These are phyloP conservation scores for Geotrichum cucujoidarum DNA, from an alignment of 1,139 yeast genomes.

Conservation along the genomic window DNA sequence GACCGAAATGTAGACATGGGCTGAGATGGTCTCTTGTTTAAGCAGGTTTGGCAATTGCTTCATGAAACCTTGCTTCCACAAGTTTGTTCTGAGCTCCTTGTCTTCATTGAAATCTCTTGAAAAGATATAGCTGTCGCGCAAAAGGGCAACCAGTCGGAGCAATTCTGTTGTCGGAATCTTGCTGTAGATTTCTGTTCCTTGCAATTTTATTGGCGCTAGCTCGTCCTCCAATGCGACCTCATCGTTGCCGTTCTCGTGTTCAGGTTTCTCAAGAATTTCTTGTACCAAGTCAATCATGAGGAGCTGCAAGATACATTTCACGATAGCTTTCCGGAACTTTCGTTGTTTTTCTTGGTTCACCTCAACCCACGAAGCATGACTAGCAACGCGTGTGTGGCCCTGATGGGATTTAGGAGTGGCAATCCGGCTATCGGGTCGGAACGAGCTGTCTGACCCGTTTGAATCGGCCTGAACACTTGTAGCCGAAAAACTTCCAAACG, in stretches of 20 bases:
- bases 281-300: slow-evolving; percentile 82
- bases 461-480: not conserved
- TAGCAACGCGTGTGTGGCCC: too few species aligned
- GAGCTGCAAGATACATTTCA: slow-evolving; percentile 85
- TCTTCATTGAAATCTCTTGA: slow-evolving; percentile 86
- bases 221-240: not conserved
- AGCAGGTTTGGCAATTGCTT: slow-evolving; percentile 86
- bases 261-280: slow-evolving; percentile 67
- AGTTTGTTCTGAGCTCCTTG: slow-evolving; percentile 73
- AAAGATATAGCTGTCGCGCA: slow-evolving; percentile 70
- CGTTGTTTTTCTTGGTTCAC: slow-evolving; percentile 16
- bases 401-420: slow-evolving; percentile 21
- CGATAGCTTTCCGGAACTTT: slow-evolving; percentile 73
- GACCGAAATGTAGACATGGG: slow-evolving; percentile 79
- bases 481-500: too few species aligned
- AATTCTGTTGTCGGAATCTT: slow-evolving; percentile 63
- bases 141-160: slow-evolving; percentile 52
- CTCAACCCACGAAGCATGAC: slow-evolving; percentile 13
- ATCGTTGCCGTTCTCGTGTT: slow-evolving; percentile 24
- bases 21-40: slow-evolving; percentile 86
- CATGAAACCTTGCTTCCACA: slow-evolving; percentile 90
- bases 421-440: not conserved
- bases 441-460: not conserved
- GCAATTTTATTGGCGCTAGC: not conserved
- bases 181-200: slow-evolving; percentile 49